phyloP scores from a whole-genome alignment of 208 protist species.

The Crithidia thermophila region DNA sequence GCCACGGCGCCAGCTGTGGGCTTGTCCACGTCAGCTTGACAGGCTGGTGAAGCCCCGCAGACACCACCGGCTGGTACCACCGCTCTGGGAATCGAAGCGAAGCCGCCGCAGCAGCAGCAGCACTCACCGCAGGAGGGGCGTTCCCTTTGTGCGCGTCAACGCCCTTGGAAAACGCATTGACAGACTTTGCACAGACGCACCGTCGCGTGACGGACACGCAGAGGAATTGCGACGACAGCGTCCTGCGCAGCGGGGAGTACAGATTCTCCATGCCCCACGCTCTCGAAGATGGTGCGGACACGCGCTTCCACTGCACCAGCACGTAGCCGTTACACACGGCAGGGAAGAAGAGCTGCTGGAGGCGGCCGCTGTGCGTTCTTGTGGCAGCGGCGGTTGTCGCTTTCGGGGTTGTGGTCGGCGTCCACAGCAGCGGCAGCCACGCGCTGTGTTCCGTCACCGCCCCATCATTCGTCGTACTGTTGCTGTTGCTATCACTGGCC shows the following conservation, averaged over 20 bases:
- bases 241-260: no score
- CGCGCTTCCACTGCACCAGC: slow-evolving; percentile 25
- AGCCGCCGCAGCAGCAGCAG: neutral
- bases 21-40: slow-evolving; percentile 11
- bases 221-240: no score
- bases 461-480: slow-evolving; percentile 1
- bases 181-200: no score
- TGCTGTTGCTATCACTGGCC: neutral
- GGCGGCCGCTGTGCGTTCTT: neutral
- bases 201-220: slow-evolving; percentile 1
- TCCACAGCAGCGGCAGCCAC: slow-evolving; percentile 36
- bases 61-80: neutral
- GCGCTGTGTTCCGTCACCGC: no score
- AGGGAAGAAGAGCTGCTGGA: neutral
- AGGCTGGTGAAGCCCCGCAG: neutral
- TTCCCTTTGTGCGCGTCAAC: no score
- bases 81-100: neutral
- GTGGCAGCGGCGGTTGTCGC: neutral
- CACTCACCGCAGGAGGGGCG: neutral
- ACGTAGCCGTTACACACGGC: slow-evolving; percentile 29
- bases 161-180: neutral
- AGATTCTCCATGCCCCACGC: no score
- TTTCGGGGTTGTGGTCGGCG: neutral
- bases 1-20: slow-evolving; percentile 25
- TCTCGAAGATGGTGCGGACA: neutral